Conservation (phyloP, 352 stramenopile genomes). For the Blastocystis sp. region DNA sequence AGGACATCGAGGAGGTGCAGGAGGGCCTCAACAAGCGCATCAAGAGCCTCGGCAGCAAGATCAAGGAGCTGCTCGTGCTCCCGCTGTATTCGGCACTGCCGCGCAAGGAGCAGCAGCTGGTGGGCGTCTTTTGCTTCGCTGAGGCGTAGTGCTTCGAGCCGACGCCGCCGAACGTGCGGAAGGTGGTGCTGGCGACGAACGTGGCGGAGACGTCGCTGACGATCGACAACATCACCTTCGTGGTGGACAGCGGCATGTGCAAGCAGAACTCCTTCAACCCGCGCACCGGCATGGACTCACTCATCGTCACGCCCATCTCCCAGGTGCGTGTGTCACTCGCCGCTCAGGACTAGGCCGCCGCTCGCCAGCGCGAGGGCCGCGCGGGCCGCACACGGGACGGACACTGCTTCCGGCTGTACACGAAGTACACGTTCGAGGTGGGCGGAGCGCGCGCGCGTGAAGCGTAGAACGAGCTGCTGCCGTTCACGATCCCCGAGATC, state of each 20-base stretch:
- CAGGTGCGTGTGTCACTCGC: constrained; percentile 73
- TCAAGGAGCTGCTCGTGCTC: constrained; percentile 94
- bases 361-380: constrained; percentile 89
- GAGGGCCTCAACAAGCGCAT: constrained; percentile 90
- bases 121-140: not conserved
- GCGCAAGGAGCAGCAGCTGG: constrained; percentile 86
- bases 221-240: constrained; percentile 97
- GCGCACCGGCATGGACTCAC: constrained; percentile 94
- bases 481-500: constrained; percentile 95
- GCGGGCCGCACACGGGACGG: constrained; percentile 91
- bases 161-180: constrained; percentile 88
- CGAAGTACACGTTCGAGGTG: constrained; percentile 85
- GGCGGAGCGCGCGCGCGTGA: not conserved
- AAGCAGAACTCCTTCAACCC: constrained; percentile 99
- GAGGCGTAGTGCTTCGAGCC: constrained; percentile 94
- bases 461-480: constrained; percentile 87
- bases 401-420: constrained; percentile 99
- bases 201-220: constrained; percentile 98
- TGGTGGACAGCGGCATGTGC: constrained; percentile 98
- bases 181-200: constrained; percentile 98
- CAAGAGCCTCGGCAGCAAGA: constrained; percentile 87
- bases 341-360: constrained; percentile 77
- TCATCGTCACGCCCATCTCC: constrained; percentile 94
- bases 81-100: constrained; percentile 97
- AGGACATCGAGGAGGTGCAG: constrained; percentile 96